Evolutionary conservation across 1,139 yeast species (phyloP).

Genomic region (Suhomyces maxii): DNA sequence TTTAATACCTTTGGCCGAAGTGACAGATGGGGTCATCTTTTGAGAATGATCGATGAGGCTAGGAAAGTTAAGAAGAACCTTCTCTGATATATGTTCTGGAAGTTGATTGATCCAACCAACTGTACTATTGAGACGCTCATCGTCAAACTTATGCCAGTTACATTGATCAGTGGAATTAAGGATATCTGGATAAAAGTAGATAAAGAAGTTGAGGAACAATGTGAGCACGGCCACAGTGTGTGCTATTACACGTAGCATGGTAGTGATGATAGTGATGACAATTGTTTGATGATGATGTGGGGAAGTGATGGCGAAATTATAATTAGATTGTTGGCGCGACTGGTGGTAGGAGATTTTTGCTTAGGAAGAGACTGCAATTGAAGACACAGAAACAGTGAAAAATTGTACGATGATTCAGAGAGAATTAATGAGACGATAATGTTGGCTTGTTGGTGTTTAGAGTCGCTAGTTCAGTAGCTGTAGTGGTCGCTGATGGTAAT

Average conservation of each 20-base stretch:
- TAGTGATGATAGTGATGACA: not conserved
- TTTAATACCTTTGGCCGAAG: slow-evolving; percentile 19
- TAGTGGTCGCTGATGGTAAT: too few relatives aligned
- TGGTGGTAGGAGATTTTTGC: too few relatives aligned
- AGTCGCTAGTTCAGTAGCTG: too few relatives aligned
- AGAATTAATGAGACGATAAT: too few relatives aligned
- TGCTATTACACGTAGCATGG: slow-evolving; percentile 4
- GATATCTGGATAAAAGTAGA: slow-evolving; percentile 74
- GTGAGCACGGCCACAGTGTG: slow-evolving; percentile 36
- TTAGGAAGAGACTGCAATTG: too few relatives aligned
- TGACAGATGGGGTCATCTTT: slow-evolving; percentile 5
- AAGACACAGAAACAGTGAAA: too few relatives aligned
- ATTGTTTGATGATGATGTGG: not conserved
- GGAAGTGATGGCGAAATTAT: too few relatives aligned
- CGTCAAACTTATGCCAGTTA: slow-evolving; percentile 51
- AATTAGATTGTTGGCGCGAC: too few relatives aligned
- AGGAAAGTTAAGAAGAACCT: slow-evolving; percentile 32
- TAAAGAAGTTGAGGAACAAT: slow-evolving; percentile 52
- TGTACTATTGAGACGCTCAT: slow-evolving; percentile 13
- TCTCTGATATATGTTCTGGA: slow-evolving; percentile 17
- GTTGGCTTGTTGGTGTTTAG: too few relatives aligned
- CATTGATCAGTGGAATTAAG: slow-evolving; percentile 48
- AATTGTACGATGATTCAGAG: too few relatives aligned
- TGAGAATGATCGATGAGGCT: slow-evolving; percentile 17
- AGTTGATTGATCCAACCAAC: slow-evolving; percentile 22